phyloP scores from a whole-genome alignment of 495 filamentous ascomycete species.

The Bathelium albidoporum region DNA sequence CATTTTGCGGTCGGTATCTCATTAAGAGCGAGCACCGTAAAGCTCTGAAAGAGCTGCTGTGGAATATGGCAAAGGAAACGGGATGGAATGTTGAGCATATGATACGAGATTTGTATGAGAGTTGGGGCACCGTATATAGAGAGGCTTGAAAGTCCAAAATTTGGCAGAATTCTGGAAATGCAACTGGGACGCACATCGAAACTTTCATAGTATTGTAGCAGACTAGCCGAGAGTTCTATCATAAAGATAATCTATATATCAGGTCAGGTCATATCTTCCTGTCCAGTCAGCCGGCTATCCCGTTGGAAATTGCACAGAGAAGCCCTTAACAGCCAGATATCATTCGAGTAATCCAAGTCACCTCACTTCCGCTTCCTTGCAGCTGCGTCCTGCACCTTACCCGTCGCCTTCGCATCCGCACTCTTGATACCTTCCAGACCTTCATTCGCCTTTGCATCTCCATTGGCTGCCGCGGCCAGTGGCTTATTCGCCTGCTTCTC shows the following conservation, averaged over 20 bases:
- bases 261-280: not conserved
- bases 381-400: conserved; percentile 27
- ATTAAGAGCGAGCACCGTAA: not conserved
- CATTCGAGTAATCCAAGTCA: too few relatives aligned
- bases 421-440: conserved; percentile 18
- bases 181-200: not conserved
- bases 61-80: not conserved
- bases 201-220: not conserved
- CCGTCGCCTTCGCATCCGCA: conserved; percentile 27
- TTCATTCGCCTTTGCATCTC: conserved; percentile 35
- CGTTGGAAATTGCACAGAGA: not conserved
- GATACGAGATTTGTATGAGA: not conserved
- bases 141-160: not conserved
- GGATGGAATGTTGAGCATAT: not conserved
- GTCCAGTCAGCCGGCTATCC: not conserved
- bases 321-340: not conserved
- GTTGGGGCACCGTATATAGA: not conserved
- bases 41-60: not conserved
- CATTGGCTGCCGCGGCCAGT: conserved; percentile 21
- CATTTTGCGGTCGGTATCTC: not conserved
- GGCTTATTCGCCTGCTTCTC: conserved; percentile 36
- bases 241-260: not conserved
- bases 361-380: conserved; percentile 16
- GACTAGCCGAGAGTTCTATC: not conserved
- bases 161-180: too few relatives aligned